Evolutionary conservation across 1,284 basidiomycete genomes (phyloP).

Genomic region (Cystobasidium pallidum): DNA sequence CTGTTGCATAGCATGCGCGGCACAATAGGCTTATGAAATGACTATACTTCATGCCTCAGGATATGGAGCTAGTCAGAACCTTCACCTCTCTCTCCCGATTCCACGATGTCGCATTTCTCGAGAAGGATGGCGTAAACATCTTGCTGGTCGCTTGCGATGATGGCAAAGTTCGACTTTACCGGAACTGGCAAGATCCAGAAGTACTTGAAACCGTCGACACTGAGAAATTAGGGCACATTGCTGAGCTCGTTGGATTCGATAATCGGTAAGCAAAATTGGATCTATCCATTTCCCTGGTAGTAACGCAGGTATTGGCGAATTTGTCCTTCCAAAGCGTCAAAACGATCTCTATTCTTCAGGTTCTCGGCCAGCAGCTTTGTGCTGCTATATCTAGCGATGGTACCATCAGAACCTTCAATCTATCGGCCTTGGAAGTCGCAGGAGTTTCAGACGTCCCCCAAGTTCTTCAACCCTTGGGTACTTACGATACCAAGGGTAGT

Average conservation of each 20-base stretch:
- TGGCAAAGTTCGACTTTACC: constrained; percentile 76
- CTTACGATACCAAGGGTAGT: constrained; percentile 81
- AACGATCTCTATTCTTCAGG: constrained; percentile 9
- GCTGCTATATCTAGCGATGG: constrained; percentile 83
- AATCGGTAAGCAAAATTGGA: constrained; percentile 66
- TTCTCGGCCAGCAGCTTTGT: constrained; percentile 58
- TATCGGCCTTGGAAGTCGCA: constrained; percentile 61
- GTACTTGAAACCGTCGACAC: not conserved
- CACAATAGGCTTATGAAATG: not conserved
- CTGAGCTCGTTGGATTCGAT: constrained; percentile 69
- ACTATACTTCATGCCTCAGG: not conserved
- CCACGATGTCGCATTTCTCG: constrained; percentile 71
- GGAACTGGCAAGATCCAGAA: constrained; percentile 59
- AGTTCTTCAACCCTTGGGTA: constrained; percentile 65
- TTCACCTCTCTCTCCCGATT: constrained; percentile 75
- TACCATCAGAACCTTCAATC: constrained; percentile 75
- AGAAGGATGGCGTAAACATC: constrained; percentile 63
- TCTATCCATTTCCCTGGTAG: not conserved
- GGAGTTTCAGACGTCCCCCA: constrained; percentile 50
- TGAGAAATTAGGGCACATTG: constrained; percentile 59
- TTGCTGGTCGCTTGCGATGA: constrained; percentile 83
- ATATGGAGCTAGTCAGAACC: constrained; percentile 71
- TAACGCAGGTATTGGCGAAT: no score
- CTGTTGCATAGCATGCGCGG: not conserved
- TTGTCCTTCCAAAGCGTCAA: constrained; percentile 32